Conservation (phyloP, 1,139 yeast genomes). For the Entelexis sorbosivorans region DNA sequence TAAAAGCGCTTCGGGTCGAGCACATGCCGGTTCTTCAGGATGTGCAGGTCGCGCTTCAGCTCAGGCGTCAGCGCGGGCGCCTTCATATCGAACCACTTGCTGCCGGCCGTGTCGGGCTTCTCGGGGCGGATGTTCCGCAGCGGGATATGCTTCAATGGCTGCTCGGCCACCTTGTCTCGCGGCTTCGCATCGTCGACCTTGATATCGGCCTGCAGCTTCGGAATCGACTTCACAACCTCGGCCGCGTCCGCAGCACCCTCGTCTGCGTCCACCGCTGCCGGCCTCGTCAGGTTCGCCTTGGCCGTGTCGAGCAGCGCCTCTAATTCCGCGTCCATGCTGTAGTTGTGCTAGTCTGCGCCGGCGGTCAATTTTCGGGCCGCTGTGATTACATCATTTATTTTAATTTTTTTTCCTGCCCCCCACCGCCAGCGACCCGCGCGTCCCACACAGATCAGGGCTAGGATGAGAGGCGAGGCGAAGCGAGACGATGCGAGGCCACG, state of each 20-base stretch:
- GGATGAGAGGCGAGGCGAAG: too few relatives aligned
- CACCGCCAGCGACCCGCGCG: too few relatives aligned
- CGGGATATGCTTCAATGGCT: slow-evolving; percentile 9
- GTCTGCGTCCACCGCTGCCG: not conserved
- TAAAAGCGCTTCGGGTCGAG: slow-evolving; percentile 93
- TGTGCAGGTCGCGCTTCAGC: slow-evolving; percentile 62
- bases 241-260: slow-evolving; percentile 5
- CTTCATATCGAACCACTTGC: slow-evolving; percentile 75
- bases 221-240: slow-evolving; percentile 22
- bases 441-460: not conserved
- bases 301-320: slow-evolving; percentile 25
- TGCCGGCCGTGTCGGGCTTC: slow-evolving; percentile 38
- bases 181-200: not conserved
- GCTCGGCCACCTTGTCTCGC: not conserved
- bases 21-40: slow-evolving; percentile 78
- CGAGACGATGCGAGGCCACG: too few relatives aligned
- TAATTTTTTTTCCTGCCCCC: not conserved
- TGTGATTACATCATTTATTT: slow-evolving; percentile 4
- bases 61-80: slow-evolving; percentile 66
- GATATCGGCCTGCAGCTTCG: slow-evolving; percentile 24
- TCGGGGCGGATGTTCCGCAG: slow-evolving; percentile 24
- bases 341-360: too few relatives aligned
- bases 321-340: slow-evolving; percentile 21
- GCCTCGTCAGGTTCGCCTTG: slow-evolving; percentile 18
- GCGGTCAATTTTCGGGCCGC: not conserved